Conservation (phyloP, 352 stramenopile genomes). For the Phytophthora brassicae region DNA sequence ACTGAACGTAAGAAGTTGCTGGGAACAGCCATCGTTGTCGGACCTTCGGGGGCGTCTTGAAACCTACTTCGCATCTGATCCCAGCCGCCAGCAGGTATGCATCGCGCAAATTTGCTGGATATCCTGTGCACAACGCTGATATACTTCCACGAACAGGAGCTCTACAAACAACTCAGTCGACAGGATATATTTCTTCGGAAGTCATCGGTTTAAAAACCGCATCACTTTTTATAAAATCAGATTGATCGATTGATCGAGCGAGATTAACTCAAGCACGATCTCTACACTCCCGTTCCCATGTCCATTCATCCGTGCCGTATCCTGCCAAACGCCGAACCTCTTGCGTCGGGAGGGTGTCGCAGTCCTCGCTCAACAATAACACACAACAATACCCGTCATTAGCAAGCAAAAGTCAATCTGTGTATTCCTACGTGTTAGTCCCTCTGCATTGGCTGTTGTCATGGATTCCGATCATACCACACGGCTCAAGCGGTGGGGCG, state of each 20-base stretch:
- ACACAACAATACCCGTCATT: conserved; percentile 31
- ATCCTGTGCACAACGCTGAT: not conserved
- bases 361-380: conserved; percentile 2
- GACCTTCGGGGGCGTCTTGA: conserved; percentile 50
- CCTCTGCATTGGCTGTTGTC: conserved; percentile 19
- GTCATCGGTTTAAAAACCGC: conserved; percentile 34
- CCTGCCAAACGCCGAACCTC: too few species aligned
- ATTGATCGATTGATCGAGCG: not conserved
- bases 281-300: too few species aligned
- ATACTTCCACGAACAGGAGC: conserved; percentile 41
- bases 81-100: conserved; percentile 49
- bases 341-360: too few species aligned
- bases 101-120: not conserved
- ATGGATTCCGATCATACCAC: conserved; percentile 7
- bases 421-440: conserved; percentile 45
- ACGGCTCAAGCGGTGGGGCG: conserved; percentile 24
- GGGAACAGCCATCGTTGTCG: conserved; percentile 59
- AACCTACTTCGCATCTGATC: conserved; percentile 48
- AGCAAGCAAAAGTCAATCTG: conserved; percentile 35
- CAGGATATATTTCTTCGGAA: conserved; percentile 58
- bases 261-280: conserved; percentile 2
- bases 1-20: conserved; percentile 73
- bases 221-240: not conserved
- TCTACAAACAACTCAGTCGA: conserved; percentile 46
- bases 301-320: not conserved